Conservation (phyloP, 202 grass and related monocot genomes). For the Brachypodium distachyon region DNA sequence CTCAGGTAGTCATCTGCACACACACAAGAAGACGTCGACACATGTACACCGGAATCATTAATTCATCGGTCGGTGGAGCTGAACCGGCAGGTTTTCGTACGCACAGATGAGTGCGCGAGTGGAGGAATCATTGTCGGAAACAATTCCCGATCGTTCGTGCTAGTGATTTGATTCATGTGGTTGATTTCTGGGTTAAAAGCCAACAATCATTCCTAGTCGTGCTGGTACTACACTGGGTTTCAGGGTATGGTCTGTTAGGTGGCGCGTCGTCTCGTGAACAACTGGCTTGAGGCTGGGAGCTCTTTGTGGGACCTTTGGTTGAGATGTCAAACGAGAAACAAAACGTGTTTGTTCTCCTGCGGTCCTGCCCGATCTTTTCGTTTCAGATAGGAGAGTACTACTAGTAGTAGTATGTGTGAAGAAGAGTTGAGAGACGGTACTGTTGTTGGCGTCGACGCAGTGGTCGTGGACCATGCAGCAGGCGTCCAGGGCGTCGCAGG, state of each 20-base stretch:
- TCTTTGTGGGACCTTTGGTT: neutral
- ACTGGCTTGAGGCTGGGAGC: neutral
- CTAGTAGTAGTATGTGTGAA: neutral
- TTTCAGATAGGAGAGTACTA: neutral
- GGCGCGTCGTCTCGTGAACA: neutral
- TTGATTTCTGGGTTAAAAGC: neutral
- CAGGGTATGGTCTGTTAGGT: slow-evolving; percentile 4
- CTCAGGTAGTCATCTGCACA: slow-evolving; percentile 96
- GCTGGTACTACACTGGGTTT: neutral
- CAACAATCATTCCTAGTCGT: neutral
- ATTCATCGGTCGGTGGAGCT: neutral
- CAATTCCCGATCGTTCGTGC: no score
- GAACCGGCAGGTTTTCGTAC: neutral
- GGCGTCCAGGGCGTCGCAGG: slow-evolving; percentile 88
- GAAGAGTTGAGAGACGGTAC: slow-evolving; percentile 10
- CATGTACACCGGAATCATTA: neutral
- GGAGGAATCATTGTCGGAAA: neutral
- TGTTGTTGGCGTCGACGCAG: slow-evolving; percentile 63
- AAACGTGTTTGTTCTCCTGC: neutral
- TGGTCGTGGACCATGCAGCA: slow-evolving; percentile 96
- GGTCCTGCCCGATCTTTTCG: neutral
- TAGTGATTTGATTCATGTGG: neutral
- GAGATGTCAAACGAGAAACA: neutral
- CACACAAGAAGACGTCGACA: neutral
- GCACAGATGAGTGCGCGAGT: neutral